Percentiles rank a stretch among this genome's conserved stretches.
Evolutionary conservation across 768 basidiomycete species (phyloP).

Genomic region (Auricularia sp.): DNA sequence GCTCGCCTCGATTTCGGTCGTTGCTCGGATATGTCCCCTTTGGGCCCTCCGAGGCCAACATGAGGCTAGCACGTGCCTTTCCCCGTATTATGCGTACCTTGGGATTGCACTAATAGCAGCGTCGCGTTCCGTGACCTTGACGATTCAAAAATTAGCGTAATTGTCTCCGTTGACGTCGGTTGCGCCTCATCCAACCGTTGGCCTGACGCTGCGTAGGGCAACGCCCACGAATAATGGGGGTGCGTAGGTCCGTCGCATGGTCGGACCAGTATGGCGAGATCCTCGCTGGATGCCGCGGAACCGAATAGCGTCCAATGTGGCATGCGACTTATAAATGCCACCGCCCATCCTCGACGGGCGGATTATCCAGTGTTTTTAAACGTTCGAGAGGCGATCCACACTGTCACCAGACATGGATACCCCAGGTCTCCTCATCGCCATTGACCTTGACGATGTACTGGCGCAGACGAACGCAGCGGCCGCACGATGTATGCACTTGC

Average conservation of each 20-base stretch:
- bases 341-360: neutral
- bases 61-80: neutral
- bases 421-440: slow-evolving; percentile 33
- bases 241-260: no score
- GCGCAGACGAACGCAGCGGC: slow-evolving; percentile 50
- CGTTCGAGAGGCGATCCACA: no score
- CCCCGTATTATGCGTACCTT: neutral
- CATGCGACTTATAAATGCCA: neutral
- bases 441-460: slow-evolving; percentile 63
- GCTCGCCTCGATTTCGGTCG: no score
- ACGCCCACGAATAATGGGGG: no score
- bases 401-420: neutral
- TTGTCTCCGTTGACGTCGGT: neutral
- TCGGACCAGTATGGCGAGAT: neutral
- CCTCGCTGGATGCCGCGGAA: neutral
- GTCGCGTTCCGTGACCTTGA: neutral
- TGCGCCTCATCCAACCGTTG: neutral
- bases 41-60: no score
- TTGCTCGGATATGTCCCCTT: no score
- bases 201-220: neutral
- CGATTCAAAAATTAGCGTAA: neutral
- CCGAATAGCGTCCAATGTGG: neutral
- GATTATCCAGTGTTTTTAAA: no score
- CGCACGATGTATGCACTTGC: slow-evolving; percentile 39
- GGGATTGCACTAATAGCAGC: neutral